A percentile compares a stretch with the other conserved stretches of the same genome.
phyloP scores from a whole-genome alignment of 768 basidiomycete genomes.

The Boletus tomentosulus region DNA sequence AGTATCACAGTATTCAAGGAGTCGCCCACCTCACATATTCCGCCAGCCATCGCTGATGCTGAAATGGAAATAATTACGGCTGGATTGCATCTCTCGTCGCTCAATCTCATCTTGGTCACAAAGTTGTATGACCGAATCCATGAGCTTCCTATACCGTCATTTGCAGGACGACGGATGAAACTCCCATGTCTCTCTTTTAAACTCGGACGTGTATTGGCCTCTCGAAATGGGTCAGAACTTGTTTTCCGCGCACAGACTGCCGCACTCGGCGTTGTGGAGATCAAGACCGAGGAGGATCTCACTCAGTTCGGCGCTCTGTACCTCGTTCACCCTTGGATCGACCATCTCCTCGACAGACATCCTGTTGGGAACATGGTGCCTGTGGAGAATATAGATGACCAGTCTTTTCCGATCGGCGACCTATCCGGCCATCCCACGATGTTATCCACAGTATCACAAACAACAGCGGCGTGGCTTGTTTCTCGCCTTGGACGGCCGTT shows the following conservation, averaged over 20 bases:
- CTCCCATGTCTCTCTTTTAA: constrained; percentile 9
- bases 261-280: background rate
- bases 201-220: background rate
- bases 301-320: background rate
- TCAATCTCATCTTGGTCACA: background rate
- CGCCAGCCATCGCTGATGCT: background rate
- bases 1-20: background rate
- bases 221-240: background rate
- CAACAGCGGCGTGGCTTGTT: background rate
- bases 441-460: no score
- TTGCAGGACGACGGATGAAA: constrained; percentile 1
- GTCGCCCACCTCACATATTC: background rate
- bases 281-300: constrained; percentile 9
- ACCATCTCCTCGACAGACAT: constrained; percentile 6
- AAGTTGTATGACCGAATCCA: constrained; percentile 3
- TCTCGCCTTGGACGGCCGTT: background rate
- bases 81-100: background rate
- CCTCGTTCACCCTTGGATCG: constrained; percentile 12
- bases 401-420: background rate
- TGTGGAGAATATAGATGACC: background rate
- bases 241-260: background rate
- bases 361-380: background rate
- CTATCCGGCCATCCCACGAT: no score
- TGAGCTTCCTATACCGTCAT: background rate
- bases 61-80: background rate